These are phyloP conservation scores for Stephanocyclus meneghinianus DNA, from an alignment of 352 stramenopile genomes.

Conservation along the genomic window DNA sequence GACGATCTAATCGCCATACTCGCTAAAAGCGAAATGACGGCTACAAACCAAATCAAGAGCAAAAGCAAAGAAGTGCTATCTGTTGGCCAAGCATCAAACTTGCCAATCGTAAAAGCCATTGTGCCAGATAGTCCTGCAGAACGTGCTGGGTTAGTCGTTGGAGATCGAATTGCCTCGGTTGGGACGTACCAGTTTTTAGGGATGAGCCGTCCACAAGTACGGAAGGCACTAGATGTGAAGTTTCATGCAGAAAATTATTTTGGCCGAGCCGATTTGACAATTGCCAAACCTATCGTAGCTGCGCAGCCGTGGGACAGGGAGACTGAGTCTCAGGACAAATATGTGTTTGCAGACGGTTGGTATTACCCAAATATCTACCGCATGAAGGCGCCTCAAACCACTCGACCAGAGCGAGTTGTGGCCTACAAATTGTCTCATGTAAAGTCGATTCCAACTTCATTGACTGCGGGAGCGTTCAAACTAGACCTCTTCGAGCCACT, in stretches of 20 bases:
- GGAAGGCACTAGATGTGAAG: slow-evolving; percentile 40
- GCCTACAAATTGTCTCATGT: slow-evolving; percentile 48
- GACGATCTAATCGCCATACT: slow-evolving; percentile 1
- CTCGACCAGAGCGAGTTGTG: slow-evolving; percentile 31
- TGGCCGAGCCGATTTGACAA: slow-evolving; percentile 64
- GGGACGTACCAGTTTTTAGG: slow-evolving; percentile 67
- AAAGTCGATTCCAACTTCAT: slow-evolving; percentile 46
- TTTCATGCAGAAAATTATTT: slow-evolving; percentile 66
- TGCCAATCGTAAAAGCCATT: slow-evolving; percentile 76
- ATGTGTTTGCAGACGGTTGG: slow-evolving; percentile 56
- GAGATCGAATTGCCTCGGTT: slow-evolving; percentile 74
- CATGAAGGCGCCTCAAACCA: slow-evolving; percentile 23
- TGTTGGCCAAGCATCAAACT: slow-evolving; percentile 47
- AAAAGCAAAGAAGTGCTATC: slow-evolving; percentile 45
- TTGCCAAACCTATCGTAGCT: slow-evolving; percentile 68
- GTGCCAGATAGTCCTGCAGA: slow-evolving; percentile 74
- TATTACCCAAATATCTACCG: slow-evolving; percentile 37
- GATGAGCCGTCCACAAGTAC: slow-evolving; percentile 38
- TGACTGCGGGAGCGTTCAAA: slow-evolving; percentile 34
- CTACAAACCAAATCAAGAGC: slow-evolving; percentile 2
- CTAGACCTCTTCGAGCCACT: slow-evolving; percentile 13
- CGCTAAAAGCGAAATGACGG: not conserved
- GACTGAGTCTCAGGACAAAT: slow-evolving; percentile 41
- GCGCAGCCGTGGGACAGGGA: not conserved
- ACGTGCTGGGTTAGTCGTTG: slow-evolving; percentile 73